Percentiles rank a stretch among this genome's conserved stretches.
phyloP scores from a whole-genome alignment of 768 basidiomycete species.

The Pulveroboletus sp. region DNA sequence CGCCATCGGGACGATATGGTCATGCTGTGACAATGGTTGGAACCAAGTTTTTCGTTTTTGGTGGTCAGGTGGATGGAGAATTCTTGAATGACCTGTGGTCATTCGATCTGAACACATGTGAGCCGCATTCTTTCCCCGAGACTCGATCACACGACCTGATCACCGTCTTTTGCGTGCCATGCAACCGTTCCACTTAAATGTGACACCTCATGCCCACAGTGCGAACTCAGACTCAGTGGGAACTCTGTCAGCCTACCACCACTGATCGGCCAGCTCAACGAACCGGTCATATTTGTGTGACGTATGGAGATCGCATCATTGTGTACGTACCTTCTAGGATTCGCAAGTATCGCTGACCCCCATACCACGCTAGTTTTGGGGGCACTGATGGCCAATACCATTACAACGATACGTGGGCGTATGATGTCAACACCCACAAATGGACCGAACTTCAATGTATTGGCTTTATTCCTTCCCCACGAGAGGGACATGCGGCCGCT shows the following conservation, averaged over 20 bases:
- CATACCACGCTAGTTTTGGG: constrained; percentile 66
- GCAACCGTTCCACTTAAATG: constrained; percentile 1
- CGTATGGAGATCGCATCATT: constrained; percentile 77
- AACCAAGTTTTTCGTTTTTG: constrained; percentile 91
- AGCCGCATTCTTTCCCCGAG: constrained; percentile 29
- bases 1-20: constrained; percentile 89
- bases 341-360: constrained; percentile 13
- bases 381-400: constrained; percentile 99
- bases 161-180: background rate
- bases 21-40: constrained; percentile 93
- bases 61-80: constrained; percentile 92
- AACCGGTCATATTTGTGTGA: constrained; percentile 89
- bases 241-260: constrained; percentile 60
- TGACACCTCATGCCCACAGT: constrained; percentile 43
- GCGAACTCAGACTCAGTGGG: constrained; percentile 82
- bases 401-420: constrained; percentile 98
- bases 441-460: constrained; percentile 96
- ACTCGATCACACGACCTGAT: constrained; percentile 1
- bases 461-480: constrained; percentile 91
- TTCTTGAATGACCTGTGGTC: constrained; percentile 95
- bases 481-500: constrained; percentile 95
- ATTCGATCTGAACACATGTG: constrained; percentile 93
- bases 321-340: constrained; percentile 51
- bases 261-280: constrained; percentile 70
- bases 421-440: constrained; percentile 69